Evolutionary conservation across 352 stramenopile species (phyloP).

Genomic region (Phytophthora gonapodyides): DNA sequence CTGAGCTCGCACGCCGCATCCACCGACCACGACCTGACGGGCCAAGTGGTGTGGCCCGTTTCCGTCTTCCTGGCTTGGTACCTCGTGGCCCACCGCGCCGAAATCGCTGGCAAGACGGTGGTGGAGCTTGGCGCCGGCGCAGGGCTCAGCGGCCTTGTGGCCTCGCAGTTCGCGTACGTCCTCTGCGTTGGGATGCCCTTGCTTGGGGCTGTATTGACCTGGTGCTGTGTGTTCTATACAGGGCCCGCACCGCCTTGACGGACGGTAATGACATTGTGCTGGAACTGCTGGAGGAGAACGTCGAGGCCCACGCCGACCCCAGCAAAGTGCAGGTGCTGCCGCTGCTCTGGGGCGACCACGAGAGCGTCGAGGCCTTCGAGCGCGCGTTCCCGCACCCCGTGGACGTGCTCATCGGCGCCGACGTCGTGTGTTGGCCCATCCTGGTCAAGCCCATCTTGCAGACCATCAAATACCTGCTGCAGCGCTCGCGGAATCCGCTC

Average conservation of each 20-base stretch:
- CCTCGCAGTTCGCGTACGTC: conserved; percentile 61
- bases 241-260: conserved; percentile 54
- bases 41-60: conserved; percentile 79
- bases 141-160: conserved; percentile 62
- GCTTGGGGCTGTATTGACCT: conserved; percentile 14
- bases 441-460: conserved; percentile 73
- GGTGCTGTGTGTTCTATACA: conserved; percentile 16
- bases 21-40: conserved; percentile 78
- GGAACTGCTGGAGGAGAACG: conserved; percentile 58
- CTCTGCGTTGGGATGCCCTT: conserved; percentile 2
- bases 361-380: conserved; percentile 51
- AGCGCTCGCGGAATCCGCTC: conserved; percentile 39
- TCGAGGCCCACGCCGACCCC: conserved; percentile 29
- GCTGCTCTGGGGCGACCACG: conserved; percentile 59
- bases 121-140: conserved; percentile 61
- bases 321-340: conserved; percentile 43
- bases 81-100: conserved; percentile 32
- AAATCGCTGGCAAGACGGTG: conserved; percentile 52
- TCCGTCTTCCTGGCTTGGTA: conserved; percentile 67
- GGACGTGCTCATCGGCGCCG: conserved; percentile 65
- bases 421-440: conserved; percentile 76
- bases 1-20: conserved; percentile 54
- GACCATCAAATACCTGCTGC: conserved; percentile 69
- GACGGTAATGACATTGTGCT: conserved; percentile 79
- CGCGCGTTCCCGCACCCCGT: conserved; percentile 47